Percentiles rank a stretch among this genome's conserved stretches.
phyloP scores from a whole-genome alignment of 2,329 filamentous ascomycete species.

The Talaromyces sp. region DNA sequence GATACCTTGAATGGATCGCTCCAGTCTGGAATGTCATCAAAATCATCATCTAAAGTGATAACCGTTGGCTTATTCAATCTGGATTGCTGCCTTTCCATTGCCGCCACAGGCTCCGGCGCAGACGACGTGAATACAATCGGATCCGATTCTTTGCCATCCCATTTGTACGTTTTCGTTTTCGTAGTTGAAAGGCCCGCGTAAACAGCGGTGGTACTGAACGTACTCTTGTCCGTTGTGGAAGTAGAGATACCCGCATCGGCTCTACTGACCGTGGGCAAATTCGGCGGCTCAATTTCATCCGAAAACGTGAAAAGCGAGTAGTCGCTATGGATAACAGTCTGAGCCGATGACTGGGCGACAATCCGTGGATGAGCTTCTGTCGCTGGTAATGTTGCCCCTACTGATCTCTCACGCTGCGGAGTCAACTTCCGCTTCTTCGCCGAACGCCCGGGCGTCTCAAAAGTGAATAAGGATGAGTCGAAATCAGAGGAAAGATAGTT shows the following conservation, averaged over 20 bases:
- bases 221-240: not conserved
- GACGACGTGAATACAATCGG: conserved; percentile 46
- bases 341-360: not conserved
- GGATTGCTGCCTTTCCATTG: conserved; percentile 6
- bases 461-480: conserved; percentile 16
- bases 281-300: conserved; percentile 15
- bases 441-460: conserved; percentile 15
- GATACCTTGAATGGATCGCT: conserved; percentile 29
- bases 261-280: not conserved
- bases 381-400: no score
- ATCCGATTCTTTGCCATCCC: conserved; percentile 33
- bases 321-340: conserved; percentile 8
- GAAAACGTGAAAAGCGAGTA: conserved; percentile 17
- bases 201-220: not conserved
- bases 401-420: not conserved
- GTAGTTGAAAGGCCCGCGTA: not conserved
- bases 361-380: not conserved
- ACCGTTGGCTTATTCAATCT: conserved; percentile 12
- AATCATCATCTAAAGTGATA: conserved; percentile 38
- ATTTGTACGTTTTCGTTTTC: conserved; percentile 16
- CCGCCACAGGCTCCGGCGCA: conserved; percentile 25
- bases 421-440: conserved; percentile 15
- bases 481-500: conserved; percentile 19
- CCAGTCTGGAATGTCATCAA: conserved; percentile 37
- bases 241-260: not conserved